Evolutionary conservation across 306 rosid genomes (phyloP).

Genomic region (Quercus glauca): DNA sequence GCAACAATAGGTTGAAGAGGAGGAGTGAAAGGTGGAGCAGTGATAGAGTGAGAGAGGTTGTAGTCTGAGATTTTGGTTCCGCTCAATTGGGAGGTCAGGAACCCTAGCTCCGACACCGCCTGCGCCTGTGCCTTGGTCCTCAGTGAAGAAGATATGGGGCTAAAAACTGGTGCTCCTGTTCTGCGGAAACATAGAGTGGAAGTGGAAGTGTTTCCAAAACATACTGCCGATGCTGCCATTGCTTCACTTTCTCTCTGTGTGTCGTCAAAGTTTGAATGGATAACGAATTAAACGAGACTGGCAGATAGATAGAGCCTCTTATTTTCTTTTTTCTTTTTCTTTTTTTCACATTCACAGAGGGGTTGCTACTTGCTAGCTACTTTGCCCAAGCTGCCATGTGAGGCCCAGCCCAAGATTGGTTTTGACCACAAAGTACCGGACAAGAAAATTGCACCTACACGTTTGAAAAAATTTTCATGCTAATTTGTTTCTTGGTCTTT

Average conservation of each 20-base stretch:
- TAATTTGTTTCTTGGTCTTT: too few relatives aligned
- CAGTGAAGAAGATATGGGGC: too few relatives aligned
- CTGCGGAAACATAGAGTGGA: constrained; percentile 13
- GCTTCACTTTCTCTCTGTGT: not conserved
- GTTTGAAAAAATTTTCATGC: too few relatives aligned
- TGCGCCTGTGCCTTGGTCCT: not conserved
- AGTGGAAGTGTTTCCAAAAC: constrained; percentile 16
- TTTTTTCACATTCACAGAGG: too few relatives aligned
- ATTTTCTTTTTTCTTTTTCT: not conserved
- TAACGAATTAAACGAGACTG: not conserved
- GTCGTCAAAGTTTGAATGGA: not conserved
- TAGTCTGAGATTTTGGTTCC: constrained; percentile 59
- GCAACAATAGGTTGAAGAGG: constrained; percentile 54
- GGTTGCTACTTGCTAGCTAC: too few relatives aligned
- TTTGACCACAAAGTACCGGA: too few relatives aligned
- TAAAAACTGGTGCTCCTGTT: constrained; percentile 4
- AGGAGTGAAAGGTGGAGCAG: constrained; percentile 29
- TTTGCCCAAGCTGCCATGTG: too few relatives aligned
- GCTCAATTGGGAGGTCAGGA: constrained; percentile 57
- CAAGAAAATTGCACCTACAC: too few relatives aligned
- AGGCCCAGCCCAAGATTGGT: too few relatives aligned
- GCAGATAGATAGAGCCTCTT: not conserved
- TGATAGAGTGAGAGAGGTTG: constrained; percentile 23
- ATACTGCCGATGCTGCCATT: constrained; percentile 50
- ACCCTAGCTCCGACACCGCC: constrained; percentile 49